These are phyloP conservation scores for Talaromyces stipitatus DNA, from an alignment of 495 filamentous ascomycete genomes.

Conservation along the genomic window DNA sequence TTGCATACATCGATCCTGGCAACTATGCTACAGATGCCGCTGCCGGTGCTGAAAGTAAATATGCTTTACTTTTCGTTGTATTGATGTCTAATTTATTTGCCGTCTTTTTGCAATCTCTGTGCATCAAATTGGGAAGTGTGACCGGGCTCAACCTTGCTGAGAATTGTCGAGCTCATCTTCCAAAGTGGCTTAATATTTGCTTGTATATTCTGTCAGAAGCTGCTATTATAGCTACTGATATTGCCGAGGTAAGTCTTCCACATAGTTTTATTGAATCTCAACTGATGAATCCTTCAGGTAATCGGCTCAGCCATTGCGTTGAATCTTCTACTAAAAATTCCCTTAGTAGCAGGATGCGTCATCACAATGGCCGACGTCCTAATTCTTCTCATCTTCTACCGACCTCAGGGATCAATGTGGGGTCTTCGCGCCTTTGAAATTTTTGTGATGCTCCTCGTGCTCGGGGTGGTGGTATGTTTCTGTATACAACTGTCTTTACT, in stretches of 20 bases:
- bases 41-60: conserved; percentile 57
- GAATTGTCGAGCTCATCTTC: conserved; percentile 68
- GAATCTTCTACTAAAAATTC: conserved; percentile 73
- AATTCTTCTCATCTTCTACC: conserved; percentile 77
- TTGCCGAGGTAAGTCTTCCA: conserved; percentile 58
- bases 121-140: conserved; percentile 78
- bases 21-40: conserved; percentile 83
- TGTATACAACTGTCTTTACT: conserved; percentile 82
- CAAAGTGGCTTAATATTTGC: conserved; percentile 65
- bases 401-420: conserved; percentile 63
- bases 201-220: conserved; percentile 71
- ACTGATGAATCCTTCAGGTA: conserved; percentile 45
- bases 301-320: conserved; percentile 89
- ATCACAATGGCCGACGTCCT: conserved; percentile 81
- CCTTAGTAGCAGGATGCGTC: conserved; percentile 79
- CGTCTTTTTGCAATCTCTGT: conserved; percentile 73
- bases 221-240: conserved; percentile 83
- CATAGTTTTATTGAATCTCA: not conserved
- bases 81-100: conserved; percentile 79
- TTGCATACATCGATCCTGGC: conserved; percentile 75
- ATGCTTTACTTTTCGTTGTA: conserved; percentile 70
- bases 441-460: conserved; percentile 70
- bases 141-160: conserved; percentile 76
- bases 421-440: conserved; percentile 72
- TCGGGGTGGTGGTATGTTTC: conserved; percentile 86